A percentile compares a stretch with the other conserved stretches of the same genome.
Evolutionary conservation across 1,284 basidiomycete species (phyloP).

Genomic region (Malassezia arunalokei): DNA sequence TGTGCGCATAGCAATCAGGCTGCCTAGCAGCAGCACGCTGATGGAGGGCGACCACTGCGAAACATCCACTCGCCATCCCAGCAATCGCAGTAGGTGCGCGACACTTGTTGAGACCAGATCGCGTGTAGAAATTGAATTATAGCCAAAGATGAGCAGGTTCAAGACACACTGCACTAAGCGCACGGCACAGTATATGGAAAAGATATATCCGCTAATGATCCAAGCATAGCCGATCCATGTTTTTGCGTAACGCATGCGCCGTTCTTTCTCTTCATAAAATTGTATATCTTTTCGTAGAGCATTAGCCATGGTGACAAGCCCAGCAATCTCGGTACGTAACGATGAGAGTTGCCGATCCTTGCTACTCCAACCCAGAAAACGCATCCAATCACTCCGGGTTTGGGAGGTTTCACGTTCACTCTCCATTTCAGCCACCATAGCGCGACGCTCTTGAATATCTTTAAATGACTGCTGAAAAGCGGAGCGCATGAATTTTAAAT

Average conservation of each 20-base stretch:
- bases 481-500: constrained; percentile 18
- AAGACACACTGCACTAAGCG: constrained; percentile 20
- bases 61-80: constrained; percentile 46
- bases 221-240: constrained; percentile 42
- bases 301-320: constrained; percentile 44
- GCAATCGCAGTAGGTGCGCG: constrained; percentile 35
- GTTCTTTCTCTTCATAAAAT: constrained; percentile 36
- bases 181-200: constrained; percentile 47
- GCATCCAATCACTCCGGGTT: constrained; percentile 10
- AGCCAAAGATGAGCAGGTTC: constrained; percentile 23
- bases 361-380: constrained; percentile 14
- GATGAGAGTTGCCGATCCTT: constrained; percentile 35
- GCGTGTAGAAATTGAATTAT: constrained; percentile 36
- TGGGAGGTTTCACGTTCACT: background rate
- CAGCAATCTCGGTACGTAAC: constrained; percentile 46
- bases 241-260: constrained; percentile 37
- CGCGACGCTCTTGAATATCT: constrained; percentile 23
- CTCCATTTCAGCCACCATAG: constrained; percentile 7
- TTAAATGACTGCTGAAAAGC: constrained; percentile 24
- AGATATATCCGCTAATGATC: constrained; percentile 41
- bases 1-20: constrained; percentile 47
- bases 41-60: constrained; percentile 46
- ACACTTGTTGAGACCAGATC: constrained; percentile 43
- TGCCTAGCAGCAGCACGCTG: constrained; percentile 46
- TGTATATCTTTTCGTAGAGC: constrained; percentile 47